Conservation (phyloP, 345 rosid species). For the Acer saccharum region DNA sequence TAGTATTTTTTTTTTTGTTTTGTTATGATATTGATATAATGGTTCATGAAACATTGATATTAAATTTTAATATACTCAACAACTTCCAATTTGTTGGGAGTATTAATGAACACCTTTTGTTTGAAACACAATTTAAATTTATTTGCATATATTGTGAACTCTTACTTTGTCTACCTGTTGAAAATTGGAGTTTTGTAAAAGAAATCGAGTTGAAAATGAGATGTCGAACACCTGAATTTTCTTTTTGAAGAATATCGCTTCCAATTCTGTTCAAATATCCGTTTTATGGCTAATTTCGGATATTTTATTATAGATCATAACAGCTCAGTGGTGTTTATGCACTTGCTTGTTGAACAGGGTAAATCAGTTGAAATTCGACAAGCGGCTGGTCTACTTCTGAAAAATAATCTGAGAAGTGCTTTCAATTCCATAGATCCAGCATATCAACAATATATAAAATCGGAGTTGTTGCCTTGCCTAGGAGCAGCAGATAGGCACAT, state of each 20-base stretch:
- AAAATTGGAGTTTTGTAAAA: not conserved
- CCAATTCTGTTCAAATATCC: not conserved
- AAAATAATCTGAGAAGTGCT: conserved; percentile 77
- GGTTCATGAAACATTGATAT: no score
- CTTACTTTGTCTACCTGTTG: not conserved
- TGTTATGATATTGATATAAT: no score
- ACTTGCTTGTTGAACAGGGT: conserved; percentile 48
- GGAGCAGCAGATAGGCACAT: conserved; percentile 88
- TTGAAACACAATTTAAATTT: not conserved
- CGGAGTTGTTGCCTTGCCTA: conserved; percentile 80
- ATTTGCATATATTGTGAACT: not conserved
- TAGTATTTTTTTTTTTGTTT: no score
- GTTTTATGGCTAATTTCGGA: no score
- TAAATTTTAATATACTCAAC: no score
- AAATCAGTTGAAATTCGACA: conserved; percentile 87
- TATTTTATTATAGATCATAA: not conserved
- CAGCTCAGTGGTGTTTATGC: not conserved
- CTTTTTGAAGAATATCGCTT: no score
- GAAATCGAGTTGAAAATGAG: not conserved
- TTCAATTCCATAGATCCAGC: conserved; percentile 61
- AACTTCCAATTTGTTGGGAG: no score
- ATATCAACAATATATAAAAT: conserved; percentile 64
- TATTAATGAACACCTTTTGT: no score
- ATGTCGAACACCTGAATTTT: not conserved
- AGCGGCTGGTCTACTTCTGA: conserved; percentile 94